phyloP scores from a whole-genome alignment of 116 monocot genomes.

The Zostera marina region DNA sequence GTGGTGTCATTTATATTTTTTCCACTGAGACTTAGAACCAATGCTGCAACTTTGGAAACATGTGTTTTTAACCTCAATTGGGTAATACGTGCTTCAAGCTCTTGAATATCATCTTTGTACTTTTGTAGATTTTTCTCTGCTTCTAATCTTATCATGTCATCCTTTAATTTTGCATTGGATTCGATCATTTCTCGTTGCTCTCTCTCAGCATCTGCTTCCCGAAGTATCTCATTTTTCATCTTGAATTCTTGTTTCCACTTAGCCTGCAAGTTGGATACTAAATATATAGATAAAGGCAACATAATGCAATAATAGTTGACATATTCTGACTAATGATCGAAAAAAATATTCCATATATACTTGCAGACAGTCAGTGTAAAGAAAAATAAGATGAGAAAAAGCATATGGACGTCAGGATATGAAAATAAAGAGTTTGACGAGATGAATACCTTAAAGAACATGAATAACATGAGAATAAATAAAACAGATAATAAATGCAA shows the following conservation, averaged over 20 bases:
- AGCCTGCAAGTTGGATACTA: slow-evolving; percentile 23
- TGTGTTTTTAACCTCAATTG: slow-evolving; percentile 22
- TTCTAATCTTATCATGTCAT: slow-evolving; percentile 26
- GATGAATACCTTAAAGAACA: neutral
- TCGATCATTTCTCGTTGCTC: slow-evolving; percentile 41
- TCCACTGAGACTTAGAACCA: slow-evolving; percentile 19
- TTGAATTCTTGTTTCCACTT: slow-evolving; percentile 41
- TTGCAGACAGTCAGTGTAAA: neutral
- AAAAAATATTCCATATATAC: neutral
- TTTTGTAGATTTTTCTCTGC: slow-evolving; percentile 38
- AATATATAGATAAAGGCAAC: neutral
- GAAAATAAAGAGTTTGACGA: neutral
- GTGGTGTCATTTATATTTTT: slow-evolving; percentile 3
- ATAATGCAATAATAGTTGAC: too few species aligned
- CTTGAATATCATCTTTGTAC: slow-evolving; percentile 32
- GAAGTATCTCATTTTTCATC: slow-evolving; percentile 27
- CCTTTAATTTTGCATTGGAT: slow-evolving; percentile 34
- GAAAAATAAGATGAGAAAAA: neutral
- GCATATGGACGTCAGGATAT: neutral
- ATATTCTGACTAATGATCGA: neutral
- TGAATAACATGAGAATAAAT: too few species aligned
- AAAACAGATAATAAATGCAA: too few species aligned
- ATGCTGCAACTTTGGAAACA: slow-evolving; percentile 25
- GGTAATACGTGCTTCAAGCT: slow-evolving; percentile 33
- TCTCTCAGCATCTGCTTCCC: slow-evolving; percentile 12